Evolutionary conservation across 179 eudicot species (phyloP).

Genomic region (Heliamphora pulchella): DNA sequence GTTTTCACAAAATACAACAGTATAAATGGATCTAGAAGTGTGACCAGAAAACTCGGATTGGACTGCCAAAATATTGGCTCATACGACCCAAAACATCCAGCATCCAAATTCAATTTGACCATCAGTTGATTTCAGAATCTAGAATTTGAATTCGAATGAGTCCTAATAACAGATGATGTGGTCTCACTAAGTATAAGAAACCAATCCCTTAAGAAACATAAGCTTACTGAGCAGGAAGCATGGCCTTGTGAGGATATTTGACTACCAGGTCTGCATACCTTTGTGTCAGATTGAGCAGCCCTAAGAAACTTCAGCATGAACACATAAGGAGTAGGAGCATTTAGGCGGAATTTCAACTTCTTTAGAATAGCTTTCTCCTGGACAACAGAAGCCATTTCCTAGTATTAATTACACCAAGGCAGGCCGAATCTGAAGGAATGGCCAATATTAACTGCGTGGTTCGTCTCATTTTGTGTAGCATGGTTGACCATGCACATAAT

Average conservation of each 20-base stretch:
- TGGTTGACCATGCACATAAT: not conserved
- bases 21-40: not conserved
- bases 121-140: not conserved
- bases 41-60: not conserved
- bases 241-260: not conserved
- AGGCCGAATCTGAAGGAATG: not conserved
- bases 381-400: constrained; percentile 6
- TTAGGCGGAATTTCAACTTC: constrained; percentile 78
- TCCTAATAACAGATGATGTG: not conserved
- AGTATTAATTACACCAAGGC: not conserved
- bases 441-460: not conserved
- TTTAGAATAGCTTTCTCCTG: constrained; percentile 72
- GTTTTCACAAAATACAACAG: constrained; percentile 10
- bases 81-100: not conserved
- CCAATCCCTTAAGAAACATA: not conserved
- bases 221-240: not conserved
- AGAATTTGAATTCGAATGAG: not conserved
- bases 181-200: not conserved
- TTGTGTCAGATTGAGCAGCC: constrained; percentile 68
- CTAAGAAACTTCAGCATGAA: constrained; percentile 91
- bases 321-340: constrained; percentile 80
- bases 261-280: constrained; percentile 35
- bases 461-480: not conserved
- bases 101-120: not conserved
- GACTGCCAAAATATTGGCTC: not conserved